Evolutionary conservation across 768 basidiomycete genomes (phyloP).

Genomic region (Lepiota venenata): DNA sequence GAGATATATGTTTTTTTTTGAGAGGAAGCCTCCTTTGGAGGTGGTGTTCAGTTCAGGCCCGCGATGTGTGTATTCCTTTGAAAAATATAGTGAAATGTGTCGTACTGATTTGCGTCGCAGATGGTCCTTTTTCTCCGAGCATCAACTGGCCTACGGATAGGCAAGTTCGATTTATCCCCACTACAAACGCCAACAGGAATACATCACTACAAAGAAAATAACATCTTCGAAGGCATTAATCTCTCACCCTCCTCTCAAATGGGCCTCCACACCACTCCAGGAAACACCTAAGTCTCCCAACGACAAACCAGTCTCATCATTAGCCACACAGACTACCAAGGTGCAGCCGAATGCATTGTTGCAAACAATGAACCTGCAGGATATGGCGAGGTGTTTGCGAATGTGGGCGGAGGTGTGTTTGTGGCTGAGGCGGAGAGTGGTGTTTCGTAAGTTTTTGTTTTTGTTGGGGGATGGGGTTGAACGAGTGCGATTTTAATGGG

Average conservation of each 20-base stretch:
- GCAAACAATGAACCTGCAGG: constrained; percentile 49
- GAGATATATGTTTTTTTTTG: constrained; percentile 29
- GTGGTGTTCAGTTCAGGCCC: constrained; percentile 72
- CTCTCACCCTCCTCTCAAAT: constrained; percentile 60
- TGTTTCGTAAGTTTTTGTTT: constrained; percentile 47
- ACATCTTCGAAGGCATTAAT: constrained; percentile 84
- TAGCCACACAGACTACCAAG: constrained; percentile 58
- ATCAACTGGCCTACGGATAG: constrained; percentile 58
- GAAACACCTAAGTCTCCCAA: constrained; percentile 50
- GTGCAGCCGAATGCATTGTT: constrained; percentile 56
- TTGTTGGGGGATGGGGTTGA: too few species aligned
- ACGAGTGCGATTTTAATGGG: neutral
- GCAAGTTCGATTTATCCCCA: too few species aligned
- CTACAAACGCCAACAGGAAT: too few species aligned
- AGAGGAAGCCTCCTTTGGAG: too few species aligned
- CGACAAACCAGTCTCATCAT: constrained; percentile 50
- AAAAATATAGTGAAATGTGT: too few species aligned
- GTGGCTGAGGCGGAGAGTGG: constrained; percentile 68
- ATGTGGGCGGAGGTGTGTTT: constrained; percentile 67
- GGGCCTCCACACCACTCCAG: constrained; percentile 64
- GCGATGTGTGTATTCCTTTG: constrained; percentile 33
- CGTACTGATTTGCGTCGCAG: neutral
- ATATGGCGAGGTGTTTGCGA: constrained; percentile 66
- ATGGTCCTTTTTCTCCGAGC: constrained; percentile 48
- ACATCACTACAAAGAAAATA: constrained; percentile 60